Conservation (phyloP, 306 rosid species). For the Hippophae rhamnoides region DNA sequence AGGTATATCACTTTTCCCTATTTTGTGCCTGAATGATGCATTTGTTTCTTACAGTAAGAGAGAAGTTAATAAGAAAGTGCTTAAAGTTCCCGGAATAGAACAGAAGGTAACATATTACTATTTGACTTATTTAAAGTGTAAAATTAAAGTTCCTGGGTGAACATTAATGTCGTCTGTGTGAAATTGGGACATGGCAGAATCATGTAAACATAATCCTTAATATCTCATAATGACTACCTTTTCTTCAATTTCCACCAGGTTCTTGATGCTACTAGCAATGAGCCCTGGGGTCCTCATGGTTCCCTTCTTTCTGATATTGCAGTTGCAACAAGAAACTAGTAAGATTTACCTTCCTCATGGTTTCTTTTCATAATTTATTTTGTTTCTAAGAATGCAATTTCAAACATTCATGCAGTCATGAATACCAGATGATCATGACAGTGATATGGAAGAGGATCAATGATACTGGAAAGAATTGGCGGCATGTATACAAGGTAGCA, state of each 20-base stretch:
- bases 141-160: too few relatives aligned
- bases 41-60: slow-evolving; percentile 59
- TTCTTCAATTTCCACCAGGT: slow-evolving; percentile 34
- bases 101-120: slow-evolving; percentile 60
- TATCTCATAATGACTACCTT: too few relatives aligned
- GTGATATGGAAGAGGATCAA: slow-evolving; percentile 92
- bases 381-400: slow-evolving; percentile 23
- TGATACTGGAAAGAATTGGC: slow-evolving; percentile 99
- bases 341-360: slow-evolving; percentile 25
- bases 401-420: slow-evolving; percentile 58
- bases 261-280: slow-evolving; percentile 98
- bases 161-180: too few relatives aligned
- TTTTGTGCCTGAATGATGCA: background rate
- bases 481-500: slow-evolving; percentile 93
- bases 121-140: background rate
- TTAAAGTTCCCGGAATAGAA: slow-evolving; percentile 94
- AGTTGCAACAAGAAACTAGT: slow-evolving; percentile 85
- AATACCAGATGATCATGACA: slow-evolving; percentile 91
- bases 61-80: slow-evolving; percentile 92
- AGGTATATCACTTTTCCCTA: too few relatives aligned
- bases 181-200: background rate
- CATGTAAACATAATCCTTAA: too few relatives aligned
- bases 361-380: slow-evolving; percentile 19
- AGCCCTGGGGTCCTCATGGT: slow-evolving; percentile 99
- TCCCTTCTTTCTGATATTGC: slow-evolving; percentile 94